phyloP scores from a whole-genome alignment of 768 basidiomycete species.

The Exidia glandulosa region DNA sequence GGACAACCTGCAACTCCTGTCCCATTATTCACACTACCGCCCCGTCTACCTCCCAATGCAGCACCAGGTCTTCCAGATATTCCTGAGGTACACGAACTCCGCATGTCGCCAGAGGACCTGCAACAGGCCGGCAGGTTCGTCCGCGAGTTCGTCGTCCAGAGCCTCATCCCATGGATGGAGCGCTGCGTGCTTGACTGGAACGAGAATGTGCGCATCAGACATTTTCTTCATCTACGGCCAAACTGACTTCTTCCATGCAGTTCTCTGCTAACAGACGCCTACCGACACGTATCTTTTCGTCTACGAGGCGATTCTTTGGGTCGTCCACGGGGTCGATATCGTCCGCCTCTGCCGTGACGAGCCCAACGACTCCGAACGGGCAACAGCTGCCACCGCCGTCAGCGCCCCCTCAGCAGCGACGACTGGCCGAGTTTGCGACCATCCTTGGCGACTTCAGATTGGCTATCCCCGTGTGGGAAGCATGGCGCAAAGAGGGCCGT shows the following conservation, averaged over 20 bases:
- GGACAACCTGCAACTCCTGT: slow-evolving; percentile 1
- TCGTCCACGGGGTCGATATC: slow-evolving; percentile 10
- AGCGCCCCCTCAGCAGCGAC: slow-evolving; percentile 59
- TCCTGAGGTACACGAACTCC: slow-evolving; percentile 35
- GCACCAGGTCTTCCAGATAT: slow-evolving; percentile 57
- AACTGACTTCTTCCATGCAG: slow-evolving; percentile 18
- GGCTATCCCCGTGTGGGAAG: slow-evolving; percentile 76
- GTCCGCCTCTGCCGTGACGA: background rate
- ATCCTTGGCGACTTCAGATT: slow-evolving; percentile 83
- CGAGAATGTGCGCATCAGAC: slow-evolving; percentile 44
- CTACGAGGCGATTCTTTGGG: slow-evolving; percentile 76
- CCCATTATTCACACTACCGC: slow-evolving; percentile 34
- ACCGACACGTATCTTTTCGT: slow-evolving; percentile 79
- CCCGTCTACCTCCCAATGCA: slow-evolving; percentile 56
- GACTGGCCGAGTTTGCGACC: slow-evolving; percentile 94
- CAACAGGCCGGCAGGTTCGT: slow-evolving; percentile 65
- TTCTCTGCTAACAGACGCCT: slow-evolving; percentile 66
- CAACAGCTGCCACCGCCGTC: slow-evolving; percentile 13
- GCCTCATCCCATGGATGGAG: slow-evolving; percentile 94
- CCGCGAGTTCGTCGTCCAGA: slow-evolving; percentile 82
- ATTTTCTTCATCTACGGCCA: background rate
- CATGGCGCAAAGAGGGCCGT: slow-evolving; percentile 60
- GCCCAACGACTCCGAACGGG: background rate
- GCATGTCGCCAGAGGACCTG: slow-evolving; percentile 61
- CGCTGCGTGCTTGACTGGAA: slow-evolving; percentile 90